These are phyloP conservation scores for Vanrija pseudolonga DNA, from an alignment of 1,284 basidiomycete genomes.

Conservation along the genomic window DNA sequence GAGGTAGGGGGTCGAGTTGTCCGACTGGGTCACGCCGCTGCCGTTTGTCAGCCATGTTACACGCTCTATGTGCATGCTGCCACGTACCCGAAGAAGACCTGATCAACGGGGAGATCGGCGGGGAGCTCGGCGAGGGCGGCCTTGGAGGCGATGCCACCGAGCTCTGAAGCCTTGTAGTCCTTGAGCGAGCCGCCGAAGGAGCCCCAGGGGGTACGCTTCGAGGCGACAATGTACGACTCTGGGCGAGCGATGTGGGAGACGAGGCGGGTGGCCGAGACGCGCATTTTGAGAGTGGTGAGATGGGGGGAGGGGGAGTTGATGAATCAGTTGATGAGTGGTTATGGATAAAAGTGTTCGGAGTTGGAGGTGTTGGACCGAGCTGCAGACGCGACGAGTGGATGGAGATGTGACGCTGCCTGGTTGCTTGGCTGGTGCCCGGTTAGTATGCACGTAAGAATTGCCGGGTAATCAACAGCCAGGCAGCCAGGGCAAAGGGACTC, in stretches of 20 bases:
- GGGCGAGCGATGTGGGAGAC: conserved; percentile 15
- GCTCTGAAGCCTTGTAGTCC: conserved; percentile 50
- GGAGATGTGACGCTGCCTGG: neutral
- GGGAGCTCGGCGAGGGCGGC: conserved; percentile 55
- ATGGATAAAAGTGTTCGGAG: neutral
- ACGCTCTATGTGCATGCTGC: neutral
- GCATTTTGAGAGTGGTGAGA: neutral
- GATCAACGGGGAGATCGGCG: conserved; percentile 50
- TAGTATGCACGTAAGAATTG: neutral
- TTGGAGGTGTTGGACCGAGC: neutral
- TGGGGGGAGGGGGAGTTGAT: neutral
- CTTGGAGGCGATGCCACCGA: conserved; percentile 54
- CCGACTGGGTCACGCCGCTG: conserved; percentile 50
- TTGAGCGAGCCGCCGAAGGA: conserved; percentile 55
- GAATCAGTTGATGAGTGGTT: neutral
- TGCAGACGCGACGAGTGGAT: neutral
- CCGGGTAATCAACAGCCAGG: neutral
- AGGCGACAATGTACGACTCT: conserved; percentile 43
- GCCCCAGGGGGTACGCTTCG: conserved; percentile 55
- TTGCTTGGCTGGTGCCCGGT: neutral
- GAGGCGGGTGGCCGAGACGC: neutral
- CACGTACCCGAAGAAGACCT: conserved; percentile 52
- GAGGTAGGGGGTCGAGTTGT: conserved; percentile 55
- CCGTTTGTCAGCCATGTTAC: neutral
- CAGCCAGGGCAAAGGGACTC: neutral